These are phyloP conservation scores for Larix sibirica DNA, from an alignment of 83 land plant species.

Conservation along the genomic window DNA sequence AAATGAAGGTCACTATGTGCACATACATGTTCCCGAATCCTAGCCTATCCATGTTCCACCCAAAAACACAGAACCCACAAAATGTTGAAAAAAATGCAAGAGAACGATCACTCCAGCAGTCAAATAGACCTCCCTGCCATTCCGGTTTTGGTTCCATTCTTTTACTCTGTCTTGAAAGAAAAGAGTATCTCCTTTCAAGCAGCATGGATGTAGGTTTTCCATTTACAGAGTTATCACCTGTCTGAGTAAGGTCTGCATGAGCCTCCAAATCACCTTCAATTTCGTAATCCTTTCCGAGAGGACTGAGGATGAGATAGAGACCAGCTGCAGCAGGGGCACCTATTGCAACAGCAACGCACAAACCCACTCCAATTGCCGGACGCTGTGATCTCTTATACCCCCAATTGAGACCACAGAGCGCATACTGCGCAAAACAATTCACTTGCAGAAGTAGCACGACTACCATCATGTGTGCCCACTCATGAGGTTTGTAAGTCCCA, in stretches of 20 bases:
- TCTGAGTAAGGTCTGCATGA: background rate
- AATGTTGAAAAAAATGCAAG: constrained; percentile 57
- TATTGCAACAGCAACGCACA: constrained; percentile 62
- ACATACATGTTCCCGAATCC: constrained; percentile 96
- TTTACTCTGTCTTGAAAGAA: constrained; percentile 45
- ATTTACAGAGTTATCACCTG: background rate
- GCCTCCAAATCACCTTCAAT: constrained; percentile 46
- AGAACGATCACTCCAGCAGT: constrained; percentile 52
- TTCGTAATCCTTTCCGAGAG: constrained; percentile 77
- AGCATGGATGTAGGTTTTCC: background rate
- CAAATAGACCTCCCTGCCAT: constrained; percentile 79
- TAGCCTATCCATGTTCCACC: constrained; percentile 93
- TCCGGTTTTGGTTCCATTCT: constrained; percentile 50
- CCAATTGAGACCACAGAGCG: constrained; percentile 83
- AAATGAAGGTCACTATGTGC: constrained; percentile 81
- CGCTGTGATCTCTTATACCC: constrained; percentile 79
- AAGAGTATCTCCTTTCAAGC: constrained; percentile 50
- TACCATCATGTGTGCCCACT: constrained; percentile 82
- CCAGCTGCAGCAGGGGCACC: constrained; percentile 78
- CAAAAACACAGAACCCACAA: constrained; percentile 80
- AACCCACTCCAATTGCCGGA: constrained; percentile 74
- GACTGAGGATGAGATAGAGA: constrained; percentile 64
- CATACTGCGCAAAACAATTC: constrained; percentile 89
- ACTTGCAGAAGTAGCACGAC: constrained; percentile 77
- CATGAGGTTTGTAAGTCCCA: constrained; percentile 82